These are phyloP conservation scores for Cryphonectria radicalis DNA, from an alignment of 2,329 filamentous ascomycete species.

Conservation along the genomic window DNA sequence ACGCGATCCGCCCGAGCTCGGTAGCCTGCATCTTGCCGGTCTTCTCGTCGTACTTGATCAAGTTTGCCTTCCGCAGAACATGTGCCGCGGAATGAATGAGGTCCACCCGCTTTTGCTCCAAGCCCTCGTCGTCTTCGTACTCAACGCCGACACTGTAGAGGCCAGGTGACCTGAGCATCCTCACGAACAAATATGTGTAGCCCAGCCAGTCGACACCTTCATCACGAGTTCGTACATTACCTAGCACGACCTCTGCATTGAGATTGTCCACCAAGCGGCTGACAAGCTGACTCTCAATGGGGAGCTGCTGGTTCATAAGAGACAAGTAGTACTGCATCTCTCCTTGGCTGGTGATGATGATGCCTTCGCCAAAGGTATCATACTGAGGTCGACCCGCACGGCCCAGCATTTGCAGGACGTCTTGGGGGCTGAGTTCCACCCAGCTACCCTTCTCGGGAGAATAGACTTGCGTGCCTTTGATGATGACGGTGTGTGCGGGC, in stretches of 20 bases:
- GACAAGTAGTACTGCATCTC: constrained; percentile 98
- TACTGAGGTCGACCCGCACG: constrained; percentile 96
- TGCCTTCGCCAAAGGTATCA: constrained; percentile 96
- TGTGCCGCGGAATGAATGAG: constrained; percentile 91
- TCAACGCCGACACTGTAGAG: constrained; percentile 95
- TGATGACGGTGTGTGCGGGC: constrained; percentile 96
- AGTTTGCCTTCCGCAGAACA: constrained; percentile 82
- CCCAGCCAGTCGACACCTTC: constrained; percentile 99
- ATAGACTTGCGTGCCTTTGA: constrained; percentile 98
- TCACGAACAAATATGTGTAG: constrained; percentile 96
- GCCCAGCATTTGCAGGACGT: constrained; percentile 97
- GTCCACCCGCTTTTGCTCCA: constrained; percentile 98
- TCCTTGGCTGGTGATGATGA: constrained; percentile 93
- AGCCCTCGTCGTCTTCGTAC: constrained; percentile 86
- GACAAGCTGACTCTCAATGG: constrained; percentile 95
- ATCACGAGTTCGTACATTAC: constrained; percentile 87
- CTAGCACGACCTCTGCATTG: constrained; percentile 94
- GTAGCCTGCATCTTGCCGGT: constrained; percentile 86
- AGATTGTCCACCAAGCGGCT: constrained; percentile 93
- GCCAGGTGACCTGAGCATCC: constrained; percentile 94
- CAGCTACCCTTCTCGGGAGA: constrained; percentile 98
- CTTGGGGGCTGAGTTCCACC: constrained; percentile 96
- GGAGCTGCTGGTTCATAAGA: constrained; percentile 93
- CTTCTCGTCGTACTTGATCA: constrained; percentile 96
- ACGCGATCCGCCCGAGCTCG: constrained; percentile 92